phyloP scores from a whole-genome alignment of 495 filamentous ascomycete species.

The Penicillium salamii region DNA sequence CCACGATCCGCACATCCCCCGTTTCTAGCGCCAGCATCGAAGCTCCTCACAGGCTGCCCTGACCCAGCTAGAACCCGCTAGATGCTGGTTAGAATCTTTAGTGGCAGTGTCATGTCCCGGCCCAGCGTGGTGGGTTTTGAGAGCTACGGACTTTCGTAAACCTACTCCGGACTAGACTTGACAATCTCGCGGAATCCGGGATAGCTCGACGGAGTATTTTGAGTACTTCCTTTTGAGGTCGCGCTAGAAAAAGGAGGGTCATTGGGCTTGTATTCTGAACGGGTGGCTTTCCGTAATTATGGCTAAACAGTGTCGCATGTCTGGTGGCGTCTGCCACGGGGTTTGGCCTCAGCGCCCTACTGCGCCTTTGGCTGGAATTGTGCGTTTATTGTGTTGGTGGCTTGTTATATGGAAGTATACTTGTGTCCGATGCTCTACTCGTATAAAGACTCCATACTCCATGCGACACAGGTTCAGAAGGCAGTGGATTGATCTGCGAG shows the following conservation, averaged over 20 bases:
- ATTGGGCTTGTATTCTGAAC: background rate
- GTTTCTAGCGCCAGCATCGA: slow-evolving; percentile 21
- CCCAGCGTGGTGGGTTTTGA: slow-evolving; percentile 7
- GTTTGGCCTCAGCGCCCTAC: too few species aligned
- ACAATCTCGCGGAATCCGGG: background rate
- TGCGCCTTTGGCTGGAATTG: too few species aligned
- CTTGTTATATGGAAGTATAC: too few species aligned
- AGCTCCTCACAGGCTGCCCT: slow-evolving; percentile 2
- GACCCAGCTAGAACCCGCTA: slow-evolving; percentile 27
- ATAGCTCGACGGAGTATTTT: too few species aligned
- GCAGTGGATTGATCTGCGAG: background rate
- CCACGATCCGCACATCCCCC: slow-evolving; percentile 29
- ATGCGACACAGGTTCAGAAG: background rate
- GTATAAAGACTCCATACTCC: too few species aligned
- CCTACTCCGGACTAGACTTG: background rate
- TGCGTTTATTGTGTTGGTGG: too few species aligned
- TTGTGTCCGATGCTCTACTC: too few species aligned
- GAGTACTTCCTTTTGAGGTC: background rate
- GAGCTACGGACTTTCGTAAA: too few species aligned
- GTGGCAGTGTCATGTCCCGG: slow-evolving; percentile 21
- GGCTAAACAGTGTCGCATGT: background rate
- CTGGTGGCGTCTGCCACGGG: background rate
- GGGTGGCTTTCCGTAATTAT: background rate
- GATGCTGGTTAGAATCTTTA: slow-evolving; percentile 14
- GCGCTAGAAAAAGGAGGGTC: slow-evolving; percentile 5